Conservation (phyloP, 371 early-diverging fungal species). For the Actinomucor elegans region DNA sequence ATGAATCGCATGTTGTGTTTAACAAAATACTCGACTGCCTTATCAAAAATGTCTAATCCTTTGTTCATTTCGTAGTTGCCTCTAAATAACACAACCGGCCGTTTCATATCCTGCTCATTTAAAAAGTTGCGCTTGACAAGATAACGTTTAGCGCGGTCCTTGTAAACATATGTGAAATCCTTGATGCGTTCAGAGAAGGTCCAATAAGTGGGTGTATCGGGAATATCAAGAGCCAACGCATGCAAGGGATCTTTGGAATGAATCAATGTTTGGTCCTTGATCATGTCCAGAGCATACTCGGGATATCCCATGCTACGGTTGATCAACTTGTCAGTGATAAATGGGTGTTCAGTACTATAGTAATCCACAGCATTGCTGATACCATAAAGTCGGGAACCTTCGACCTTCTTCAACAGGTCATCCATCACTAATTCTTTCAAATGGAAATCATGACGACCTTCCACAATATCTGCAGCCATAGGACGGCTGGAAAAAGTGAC, state of each 20-base stretch:
- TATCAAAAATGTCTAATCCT: slow-evolving; percentile 49
- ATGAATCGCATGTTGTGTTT: slow-evolving; percentile 52
- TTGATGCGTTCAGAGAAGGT: slow-evolving; percentile 25
- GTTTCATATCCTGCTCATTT: slow-evolving; percentile 42
- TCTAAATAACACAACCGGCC: slow-evolving; percentile 56
- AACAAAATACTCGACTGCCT: slow-evolving; percentile 43
- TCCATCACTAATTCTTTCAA: slow-evolving; percentile 65
- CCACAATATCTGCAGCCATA: slow-evolving; percentile 61
- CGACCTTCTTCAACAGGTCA: slow-evolving; percentile 51
- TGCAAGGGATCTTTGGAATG: slow-evolving; percentile 10
- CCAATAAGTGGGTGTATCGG: slow-evolving; percentile 26
- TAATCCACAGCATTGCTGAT: slow-evolving; percentile 66
- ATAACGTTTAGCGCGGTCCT: slow-evolving; percentile 54
- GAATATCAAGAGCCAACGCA: slow-evolving; percentile 10
- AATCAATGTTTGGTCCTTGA: slow-evolving; percentile 17
- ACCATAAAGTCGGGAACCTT: slow-evolving; percentile 53
- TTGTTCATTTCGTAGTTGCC: slow-evolving; percentile 50
- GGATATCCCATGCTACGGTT: slow-evolving; percentile 48
- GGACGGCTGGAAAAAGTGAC: slow-evolving; percentile 57
- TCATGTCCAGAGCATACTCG: slow-evolving; percentile 31
- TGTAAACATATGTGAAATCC: slow-evolving; percentile 43
- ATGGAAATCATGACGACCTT: slow-evolving; percentile 58
- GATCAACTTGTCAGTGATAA: slow-evolving; percentile 44
- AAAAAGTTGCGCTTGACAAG: slow-evolving; percentile 48
- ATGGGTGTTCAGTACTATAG: slow-evolving; percentile 49